Evolutionary conservation across 2,329 filamentous ascomycete genomes (phyloP).

Genomic region (Verticillium nonalfalfae): DNA sequence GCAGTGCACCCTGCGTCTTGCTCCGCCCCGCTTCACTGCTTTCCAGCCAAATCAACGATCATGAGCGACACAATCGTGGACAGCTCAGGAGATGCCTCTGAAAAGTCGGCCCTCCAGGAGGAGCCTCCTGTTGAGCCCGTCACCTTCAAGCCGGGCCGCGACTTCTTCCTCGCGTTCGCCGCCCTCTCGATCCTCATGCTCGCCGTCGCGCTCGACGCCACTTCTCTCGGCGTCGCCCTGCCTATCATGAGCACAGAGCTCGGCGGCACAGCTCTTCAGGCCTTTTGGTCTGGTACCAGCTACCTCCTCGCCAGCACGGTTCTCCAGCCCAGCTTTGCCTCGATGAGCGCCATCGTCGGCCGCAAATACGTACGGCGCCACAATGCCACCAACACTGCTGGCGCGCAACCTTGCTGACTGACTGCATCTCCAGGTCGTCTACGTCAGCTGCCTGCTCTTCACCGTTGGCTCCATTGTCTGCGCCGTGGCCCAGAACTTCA

Average conservation of each 20-base stretch:
- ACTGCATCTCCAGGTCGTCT: constrained; percentile 14
- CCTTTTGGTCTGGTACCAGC: constrained; percentile 67
- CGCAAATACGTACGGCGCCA: constrained; percentile 18
- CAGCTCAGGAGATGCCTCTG: not conserved
- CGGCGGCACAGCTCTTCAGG: constrained; percentile 49
- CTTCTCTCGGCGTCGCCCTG: constrained; percentile 43
- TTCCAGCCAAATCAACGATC: not conserved
- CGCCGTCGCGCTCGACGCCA: constrained; percentile 56
- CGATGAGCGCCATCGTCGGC: constrained; percentile 27
- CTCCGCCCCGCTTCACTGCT: no score
- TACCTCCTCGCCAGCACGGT: constrained; percentile 62
- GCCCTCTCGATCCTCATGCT: constrained; percentile 34
- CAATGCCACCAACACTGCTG: no score
- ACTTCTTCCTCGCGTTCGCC: constrained; percentile 40
- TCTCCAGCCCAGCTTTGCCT: constrained; percentile 42
- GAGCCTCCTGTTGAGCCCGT: constrained; percentile 4
- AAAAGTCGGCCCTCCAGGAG: not conserved
- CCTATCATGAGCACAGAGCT: constrained; percentile 44
- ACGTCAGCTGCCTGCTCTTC: constrained; percentile 24
- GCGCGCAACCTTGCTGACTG: no score
- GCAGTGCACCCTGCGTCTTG: no score
- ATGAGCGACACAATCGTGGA: not conserved
- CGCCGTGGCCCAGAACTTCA: constrained; percentile 22
- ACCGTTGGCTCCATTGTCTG: constrained; percentile 31
- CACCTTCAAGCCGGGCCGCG: constrained; percentile 23